Evolutionary conservation across 1,284 basidiomycete species (phyloP).

Genomic region (Anthracocystis walkeri): DNA sequence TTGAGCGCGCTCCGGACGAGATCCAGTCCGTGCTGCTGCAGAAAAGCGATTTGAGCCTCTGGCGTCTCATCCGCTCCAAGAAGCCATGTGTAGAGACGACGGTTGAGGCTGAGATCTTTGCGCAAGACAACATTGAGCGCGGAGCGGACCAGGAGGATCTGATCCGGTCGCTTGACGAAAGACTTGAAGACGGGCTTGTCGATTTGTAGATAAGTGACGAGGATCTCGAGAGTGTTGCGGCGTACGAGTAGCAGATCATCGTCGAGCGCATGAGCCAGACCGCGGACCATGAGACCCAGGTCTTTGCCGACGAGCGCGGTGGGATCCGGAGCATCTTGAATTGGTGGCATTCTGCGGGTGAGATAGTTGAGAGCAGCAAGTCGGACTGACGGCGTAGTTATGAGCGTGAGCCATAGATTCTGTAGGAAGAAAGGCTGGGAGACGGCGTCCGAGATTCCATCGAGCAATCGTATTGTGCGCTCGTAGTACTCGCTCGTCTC

Average conservation of each 20-base stretch:
- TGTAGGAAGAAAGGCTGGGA: constrained; percentile 87
- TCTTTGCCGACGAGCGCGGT: constrained; percentile 75
- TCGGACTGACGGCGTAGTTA: constrained; percentile 87
- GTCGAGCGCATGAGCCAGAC: constrained; percentile 86
- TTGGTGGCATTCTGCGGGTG: constrained; percentile 78
- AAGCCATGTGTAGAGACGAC: constrained; percentile 92
- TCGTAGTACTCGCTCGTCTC: constrained; percentile 79
- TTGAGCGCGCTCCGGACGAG: constrained; percentile 50
- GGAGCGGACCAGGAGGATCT: constrained; percentile 56
- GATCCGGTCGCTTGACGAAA: constrained; percentile 41
- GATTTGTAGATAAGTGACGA: constrained; percentile 57
- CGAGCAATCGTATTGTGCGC: constrained; percentile 85
- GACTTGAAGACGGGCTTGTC: constrained; percentile 44
- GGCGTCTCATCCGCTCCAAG: constrained; percentile 81
- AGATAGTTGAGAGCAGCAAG: constrained; percentile 90
- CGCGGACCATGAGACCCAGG: constrained; percentile 90
- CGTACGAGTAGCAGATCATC: constrained; percentile 78
- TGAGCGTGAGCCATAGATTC: constrained; percentile 91
- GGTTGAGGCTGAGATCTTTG: constrained; percentile 90
- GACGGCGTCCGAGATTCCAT: constrained; percentile 80
- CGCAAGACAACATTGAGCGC: constrained; percentile 74
- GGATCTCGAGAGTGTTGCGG: constrained; percentile 61
- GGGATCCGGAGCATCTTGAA: constrained; percentile 32
- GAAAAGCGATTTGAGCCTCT: constrained; percentile 62
- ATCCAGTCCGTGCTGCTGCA: constrained; percentile 46